Evolutionary conservation across 345 rosid genomes (phyloP), one percentile per base, ranked within the genome.

Genomic region (Erodium maritimum): DNA sequence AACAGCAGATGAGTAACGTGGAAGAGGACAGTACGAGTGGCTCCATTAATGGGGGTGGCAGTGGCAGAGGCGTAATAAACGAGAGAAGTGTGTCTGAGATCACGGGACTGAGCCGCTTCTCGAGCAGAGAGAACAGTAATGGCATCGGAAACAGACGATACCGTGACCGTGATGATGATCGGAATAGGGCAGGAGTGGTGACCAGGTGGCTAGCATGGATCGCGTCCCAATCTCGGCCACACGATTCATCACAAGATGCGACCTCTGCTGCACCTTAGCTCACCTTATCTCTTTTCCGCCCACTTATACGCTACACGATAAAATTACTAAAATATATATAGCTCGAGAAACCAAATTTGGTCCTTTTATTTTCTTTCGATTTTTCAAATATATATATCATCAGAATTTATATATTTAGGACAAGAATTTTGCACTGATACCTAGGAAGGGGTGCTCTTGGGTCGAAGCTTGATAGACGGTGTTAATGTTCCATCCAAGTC

Each of bases 11-110:
- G 46, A 12, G 46, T 6, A 37, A 37, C 46, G 10, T 37, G 46
- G 46, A 37, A 11, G 46, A 37, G 14, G 46, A 12, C 46, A 37
- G 23, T 56, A n/a, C n/a, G n/a, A 4, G 59, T 11, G 52, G 62
- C n/a, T n/a, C n/a, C n/a, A 19, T 19, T 1, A 52, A 61, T 1
- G 25, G 19, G 6, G 56, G 19, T 4, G 56, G 3, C 24, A 55
- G 64, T 78, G 83, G 88, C 71, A 82, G 80, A 55, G 69, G 62
- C 64, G 80, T 78, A 76, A 82, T 77, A 45, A 81, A 79, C 23
- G 56, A 69, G 56, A 80, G 95, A 76, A 86, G 95, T 56, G 77
- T 83, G 80, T 90, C 97, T 61, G 90, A 90, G 73, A 75, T 85
- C 83, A 87, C 88, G 55, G 79, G 84, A 0, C 18, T 80, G 21